phyloP scores from a whole-genome alignment of 305 asterid species.

The Fraxinus ornus region DNA sequence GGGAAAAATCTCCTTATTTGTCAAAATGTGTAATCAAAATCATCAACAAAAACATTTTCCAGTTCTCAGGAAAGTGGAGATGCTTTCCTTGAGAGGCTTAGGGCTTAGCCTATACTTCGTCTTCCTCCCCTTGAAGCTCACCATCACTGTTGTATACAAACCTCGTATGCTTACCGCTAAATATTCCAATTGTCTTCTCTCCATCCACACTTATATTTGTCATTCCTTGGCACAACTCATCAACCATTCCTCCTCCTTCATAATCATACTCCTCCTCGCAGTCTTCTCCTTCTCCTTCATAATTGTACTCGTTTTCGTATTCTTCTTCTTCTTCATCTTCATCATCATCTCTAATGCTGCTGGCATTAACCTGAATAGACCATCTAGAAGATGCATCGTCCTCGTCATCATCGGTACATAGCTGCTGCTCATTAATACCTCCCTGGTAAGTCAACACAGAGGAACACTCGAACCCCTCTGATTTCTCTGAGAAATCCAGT shows the following conservation, averaged over 20 bases:
- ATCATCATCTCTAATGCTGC: conserved; percentile 47
- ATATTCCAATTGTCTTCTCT: conserved; percentile 19
- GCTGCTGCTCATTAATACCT: conserved; percentile 26
- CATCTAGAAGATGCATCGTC: conserved; percentile 61
- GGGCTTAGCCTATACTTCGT: conserved; percentile 1
- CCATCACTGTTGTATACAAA: conserved; percentile 69
- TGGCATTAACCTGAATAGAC: conserved; percentile 80
- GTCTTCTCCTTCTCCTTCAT: conserved; percentile 36
- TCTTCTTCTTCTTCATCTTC: conserved; percentile 23
- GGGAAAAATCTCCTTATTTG: neutral
- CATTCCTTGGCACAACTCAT: conserved; percentile 71
- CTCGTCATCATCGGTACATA: conserved; percentile 38
- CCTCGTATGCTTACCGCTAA: conserved; percentile 60
- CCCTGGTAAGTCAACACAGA: conserved; percentile 45
- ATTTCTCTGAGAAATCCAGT: conserved; percentile 70
- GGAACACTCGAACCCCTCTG: conserved; percentile 39
- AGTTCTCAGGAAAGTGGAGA: conserved; percentile 19
- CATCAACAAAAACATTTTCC: neutral
- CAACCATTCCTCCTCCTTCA: conserved; percentile 29
- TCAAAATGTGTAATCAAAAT: neutral
- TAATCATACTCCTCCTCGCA: neutral
- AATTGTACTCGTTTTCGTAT: conserved; percentile 14
- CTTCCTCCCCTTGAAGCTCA: conserved; percentile 55
- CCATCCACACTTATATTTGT: conserved; percentile 54
- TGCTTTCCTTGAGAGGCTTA: conserved; percentile 18